Percentiles rank a stretch among this genome's conserved stretches.
These are phyloP conservation scores for Sesbania bispinosa DNA, from an alignment of 306 rosid genomes.

Conservation along the genomic window DNA sequence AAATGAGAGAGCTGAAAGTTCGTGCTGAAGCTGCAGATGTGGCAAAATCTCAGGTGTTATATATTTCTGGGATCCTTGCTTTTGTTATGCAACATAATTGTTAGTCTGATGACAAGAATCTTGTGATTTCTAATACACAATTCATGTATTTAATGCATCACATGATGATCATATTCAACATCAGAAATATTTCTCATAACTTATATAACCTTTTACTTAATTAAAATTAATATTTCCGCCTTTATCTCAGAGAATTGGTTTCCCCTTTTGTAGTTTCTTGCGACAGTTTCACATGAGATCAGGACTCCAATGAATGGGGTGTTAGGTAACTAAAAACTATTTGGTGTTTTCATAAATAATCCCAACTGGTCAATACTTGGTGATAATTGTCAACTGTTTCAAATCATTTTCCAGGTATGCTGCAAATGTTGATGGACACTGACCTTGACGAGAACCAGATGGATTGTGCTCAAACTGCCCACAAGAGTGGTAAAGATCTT, in stretches of 20 bases:
- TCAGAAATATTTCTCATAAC: not conserved
- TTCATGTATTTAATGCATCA: conserved; percentile 3
- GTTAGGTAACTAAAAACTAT: conserved; percentile 56
- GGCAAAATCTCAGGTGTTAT: conserved; percentile 84
- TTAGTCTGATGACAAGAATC: not conserved
- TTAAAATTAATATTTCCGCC: not conserved
- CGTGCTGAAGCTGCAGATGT: conserved; percentile 99
- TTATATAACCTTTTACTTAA: not conserved
- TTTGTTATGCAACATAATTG: conserved; percentile 1
- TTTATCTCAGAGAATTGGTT: conserved; percentile 17
- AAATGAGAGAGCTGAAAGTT: conserved; percentile 63
- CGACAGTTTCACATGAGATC: conserved; percentile 97
- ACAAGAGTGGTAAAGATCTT: conserved; percentile 77
- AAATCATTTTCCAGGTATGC: conserved; percentile 67
- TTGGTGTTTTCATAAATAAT: conserved; percentile 4
- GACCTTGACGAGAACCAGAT: conserved; percentile 75
- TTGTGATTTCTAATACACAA: conserved; percentile 5
- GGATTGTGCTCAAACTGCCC: conserved; percentile 84
- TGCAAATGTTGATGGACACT: conserved; percentile 96
- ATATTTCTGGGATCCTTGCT: conserved; percentile 14
- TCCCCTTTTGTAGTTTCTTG: conserved; percentile 72
- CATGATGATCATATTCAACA: not conserved
- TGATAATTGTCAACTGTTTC: conserved; percentile 9
- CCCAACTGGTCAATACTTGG: conserved; percentile 3
- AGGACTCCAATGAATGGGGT: conserved; percentile 99